Evolutionary conservation across 2,329 filamentous ascomycete genomes (phyloP).

Genomic region (Aspergillus chevalieri): DNA sequence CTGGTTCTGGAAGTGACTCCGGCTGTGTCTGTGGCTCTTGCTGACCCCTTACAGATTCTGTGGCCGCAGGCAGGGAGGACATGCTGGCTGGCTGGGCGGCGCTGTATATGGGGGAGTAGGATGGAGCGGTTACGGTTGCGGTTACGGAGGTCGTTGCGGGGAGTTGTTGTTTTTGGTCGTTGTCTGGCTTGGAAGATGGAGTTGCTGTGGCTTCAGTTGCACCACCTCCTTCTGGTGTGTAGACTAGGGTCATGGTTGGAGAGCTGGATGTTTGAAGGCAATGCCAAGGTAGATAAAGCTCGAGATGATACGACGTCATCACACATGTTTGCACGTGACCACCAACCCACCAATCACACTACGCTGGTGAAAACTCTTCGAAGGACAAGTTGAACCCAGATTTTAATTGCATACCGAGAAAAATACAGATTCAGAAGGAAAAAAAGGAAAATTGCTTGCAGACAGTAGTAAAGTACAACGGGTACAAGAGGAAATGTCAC

Average conservation of each 20-base stretch:
- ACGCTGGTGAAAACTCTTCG: not conserved
- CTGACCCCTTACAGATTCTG: not conserved
- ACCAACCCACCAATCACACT: not conserved
- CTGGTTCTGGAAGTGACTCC: not conserved
- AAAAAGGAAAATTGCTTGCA: slow-evolving; percentile 38
- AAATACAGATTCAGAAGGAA: slow-evolving; percentile 27
- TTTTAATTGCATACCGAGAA: slow-evolving; percentile 8
- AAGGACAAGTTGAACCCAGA: slow-evolving; percentile 1
- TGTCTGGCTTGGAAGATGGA: not conserved
- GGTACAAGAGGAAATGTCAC: slow-evolving; percentile 38
- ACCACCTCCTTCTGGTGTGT: not conserved
- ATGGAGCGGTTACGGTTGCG: slow-evolving; percentile 20
- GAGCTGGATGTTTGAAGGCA: not conserved
- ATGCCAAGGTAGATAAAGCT: not conserved
- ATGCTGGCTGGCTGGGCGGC: slow-evolving; percentile 7
- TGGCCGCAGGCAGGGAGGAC: not conserved
- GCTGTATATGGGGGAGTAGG: slow-evolving; percentile 29
- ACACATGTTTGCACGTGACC: not conserved
- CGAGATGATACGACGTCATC: not conserved
- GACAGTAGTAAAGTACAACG: slow-evolving; percentile 44
- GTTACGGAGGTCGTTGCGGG: slow-evolving; percentile 8
- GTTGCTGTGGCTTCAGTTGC: not conserved
- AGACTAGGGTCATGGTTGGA: not conserved
- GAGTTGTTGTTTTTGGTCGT: not conserved
- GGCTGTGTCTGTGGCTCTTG: not conserved